Conservation (phyloP, 208 protist species). For the Leishmania amazonensis region DNA sequence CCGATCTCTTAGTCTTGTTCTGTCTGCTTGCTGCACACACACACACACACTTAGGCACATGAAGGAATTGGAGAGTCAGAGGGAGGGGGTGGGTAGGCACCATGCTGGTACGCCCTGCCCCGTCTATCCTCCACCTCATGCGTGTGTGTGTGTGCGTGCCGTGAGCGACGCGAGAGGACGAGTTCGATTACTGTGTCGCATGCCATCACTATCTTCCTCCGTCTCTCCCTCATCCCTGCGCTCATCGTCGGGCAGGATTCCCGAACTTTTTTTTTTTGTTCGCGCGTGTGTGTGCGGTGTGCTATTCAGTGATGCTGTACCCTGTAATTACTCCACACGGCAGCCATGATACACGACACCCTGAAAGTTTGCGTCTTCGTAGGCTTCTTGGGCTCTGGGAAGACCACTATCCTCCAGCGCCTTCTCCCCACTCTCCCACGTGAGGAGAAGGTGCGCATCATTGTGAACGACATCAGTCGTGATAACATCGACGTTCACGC, state of each 20-base stretch:
- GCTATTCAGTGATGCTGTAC: neutral
- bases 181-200: neutral
- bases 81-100: neutral
- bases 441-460: conserved; percentile 3
- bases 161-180: neutral
- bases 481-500: conserved; percentile 11
- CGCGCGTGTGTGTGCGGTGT: neutral
- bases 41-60: neutral
- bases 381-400: conserved; percentile 2
- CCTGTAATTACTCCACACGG: neutral
- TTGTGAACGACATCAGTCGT: conserved; percentile 9
- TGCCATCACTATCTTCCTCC: neutral
- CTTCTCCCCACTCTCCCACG: conserved; percentile 1
- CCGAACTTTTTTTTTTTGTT: too few relatives aligned
- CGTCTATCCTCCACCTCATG: neutral
- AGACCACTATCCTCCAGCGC: conserved; percentile 4
- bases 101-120: neutral
- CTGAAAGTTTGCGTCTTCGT: conserved; percentile 1
- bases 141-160: neutral
- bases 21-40: neutral
- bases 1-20: conserved; percentile 2
- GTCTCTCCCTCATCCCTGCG: neutral
- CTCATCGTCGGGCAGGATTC: neutral
- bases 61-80: neutral
- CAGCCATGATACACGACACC: neutral